Evolutionary conservation across 352 stramenopile genomes (phyloP).

Genomic region (Halophytophthora batemanensis): DNA sequence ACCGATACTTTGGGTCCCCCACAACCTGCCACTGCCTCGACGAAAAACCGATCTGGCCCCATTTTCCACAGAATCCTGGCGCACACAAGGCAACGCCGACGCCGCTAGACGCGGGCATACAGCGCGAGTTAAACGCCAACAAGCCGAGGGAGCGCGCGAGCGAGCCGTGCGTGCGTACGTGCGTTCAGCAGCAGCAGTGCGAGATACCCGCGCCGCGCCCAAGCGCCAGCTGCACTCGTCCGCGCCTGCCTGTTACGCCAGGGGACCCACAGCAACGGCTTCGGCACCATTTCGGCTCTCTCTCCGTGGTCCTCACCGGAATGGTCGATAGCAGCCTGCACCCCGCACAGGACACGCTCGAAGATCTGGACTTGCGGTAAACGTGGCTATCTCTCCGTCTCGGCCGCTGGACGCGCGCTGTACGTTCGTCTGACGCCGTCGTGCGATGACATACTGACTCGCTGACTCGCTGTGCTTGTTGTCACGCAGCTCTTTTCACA

Average conservation of each 20-base stretch:
- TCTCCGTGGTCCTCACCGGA: background rate
- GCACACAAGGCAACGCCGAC: conserved; percentile 12
- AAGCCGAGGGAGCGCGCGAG: too few relatives aligned
- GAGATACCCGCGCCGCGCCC: background rate
- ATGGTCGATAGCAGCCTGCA: background rate
- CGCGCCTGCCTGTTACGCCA: too few relatives aligned
- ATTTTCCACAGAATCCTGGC: conserved; percentile 20
- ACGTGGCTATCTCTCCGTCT: background rate
- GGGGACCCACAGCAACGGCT: too few relatives aligned
- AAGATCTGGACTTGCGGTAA: background rate
- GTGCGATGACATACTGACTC: background rate
- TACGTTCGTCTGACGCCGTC: too few relatives aligned
- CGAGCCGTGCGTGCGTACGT: conserved; percentile 8
- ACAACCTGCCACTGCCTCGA: too few relatives aligned
- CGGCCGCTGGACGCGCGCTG: background rate
- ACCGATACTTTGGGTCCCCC: too few relatives aligned
- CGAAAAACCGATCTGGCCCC: conserved; percentile 8
- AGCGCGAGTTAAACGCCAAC: too few relatives aligned
- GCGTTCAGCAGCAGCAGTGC: conserved; percentile 8
- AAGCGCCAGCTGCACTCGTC: too few relatives aligned
- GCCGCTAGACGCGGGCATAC: background rate
- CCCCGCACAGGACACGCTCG: too few relatives aligned
- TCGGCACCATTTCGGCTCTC: too few relatives aligned
- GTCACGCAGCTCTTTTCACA: background rate
- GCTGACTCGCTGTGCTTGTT: background rate